A percentile compares a stretch with the other conserved stretches of the same genome.
Evolutionary conservation across 352 stramenopile species (phyloP).

Genomic region (Phytopythium helicoides): DNA sequence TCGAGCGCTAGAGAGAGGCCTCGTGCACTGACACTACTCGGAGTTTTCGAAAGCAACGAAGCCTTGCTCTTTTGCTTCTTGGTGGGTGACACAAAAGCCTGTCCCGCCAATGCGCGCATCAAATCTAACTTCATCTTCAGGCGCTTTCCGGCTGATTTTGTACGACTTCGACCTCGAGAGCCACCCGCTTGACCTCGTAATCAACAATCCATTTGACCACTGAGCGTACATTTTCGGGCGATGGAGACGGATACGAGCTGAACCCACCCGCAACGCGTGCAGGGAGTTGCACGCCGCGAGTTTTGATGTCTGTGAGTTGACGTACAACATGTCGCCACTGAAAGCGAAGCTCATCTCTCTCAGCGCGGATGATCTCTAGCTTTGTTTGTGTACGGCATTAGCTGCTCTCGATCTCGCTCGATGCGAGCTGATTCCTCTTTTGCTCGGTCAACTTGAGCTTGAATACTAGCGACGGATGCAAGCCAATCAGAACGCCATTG

Average conservation of each 20-base stretch:
- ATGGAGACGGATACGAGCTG: slow-evolving; percentile 28
- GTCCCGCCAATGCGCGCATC: slow-evolving; percentile 17
- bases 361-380: slow-evolving; percentile 12
- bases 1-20: slow-evolving; percentile 1
- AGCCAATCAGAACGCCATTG: no score
- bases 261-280: slow-evolving; percentile 36
- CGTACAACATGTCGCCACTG: slow-evolving; percentile 30
- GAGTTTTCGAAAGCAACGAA: not conserved
- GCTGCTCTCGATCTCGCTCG: slow-evolving; percentile 4
- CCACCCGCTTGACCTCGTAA: slow-evolving; percentile 29
- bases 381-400: slow-evolving; percentile 12
- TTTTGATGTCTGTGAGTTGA: slow-evolving; percentile 31
- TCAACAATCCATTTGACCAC: slow-evolving; percentile 44
- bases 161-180: slow-evolving; percentile 22
- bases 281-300: slow-evolving; percentile 26
- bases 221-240: slow-evolving; percentile 26
- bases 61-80: slow-evolving; percentile 3
- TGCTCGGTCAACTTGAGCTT: no score
- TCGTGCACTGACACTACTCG: not conserved
- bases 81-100: not conserved
- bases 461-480: no score
- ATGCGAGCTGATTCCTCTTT: no score
- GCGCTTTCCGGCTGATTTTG: slow-evolving; percentile 9
- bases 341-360: slow-evolving; percentile 30
- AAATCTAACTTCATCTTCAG: slow-evolving; percentile 38